Conservation (phyloP, 2,329 filamentous ascomycete genomes). For the Pseudogymnoascus sp. region DNA sequence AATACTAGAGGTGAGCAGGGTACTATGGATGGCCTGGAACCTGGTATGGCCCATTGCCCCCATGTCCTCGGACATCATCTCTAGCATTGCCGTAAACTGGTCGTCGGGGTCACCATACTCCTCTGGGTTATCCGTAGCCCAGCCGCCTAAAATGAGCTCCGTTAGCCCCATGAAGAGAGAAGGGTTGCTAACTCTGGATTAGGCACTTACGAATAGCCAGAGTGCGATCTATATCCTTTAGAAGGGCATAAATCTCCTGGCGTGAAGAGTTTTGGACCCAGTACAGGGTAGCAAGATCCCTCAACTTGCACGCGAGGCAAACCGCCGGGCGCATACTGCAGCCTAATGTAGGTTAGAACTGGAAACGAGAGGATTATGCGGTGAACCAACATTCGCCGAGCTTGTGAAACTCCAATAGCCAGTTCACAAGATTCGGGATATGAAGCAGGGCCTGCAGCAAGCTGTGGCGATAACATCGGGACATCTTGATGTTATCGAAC, state of each 20-base stretch:
- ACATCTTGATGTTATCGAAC: constrained; percentile 22
- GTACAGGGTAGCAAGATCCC: constrained; percentile 12
- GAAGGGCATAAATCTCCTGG: constrained; percentile 8
- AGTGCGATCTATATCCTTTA: constrained; percentile 13
- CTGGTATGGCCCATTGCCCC: constrained; percentile 8
- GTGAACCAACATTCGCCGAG: constrained; percentile 20
- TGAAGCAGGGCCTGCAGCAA: constrained; percentile 30
- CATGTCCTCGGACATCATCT: constrained; percentile 22
- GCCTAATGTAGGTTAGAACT: constrained; percentile 11
- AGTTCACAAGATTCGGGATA: constrained; percentile 27
- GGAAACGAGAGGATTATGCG: neutral
- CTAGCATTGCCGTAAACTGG: constrained; percentile 23
- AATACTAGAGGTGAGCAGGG: constrained; percentile 16
- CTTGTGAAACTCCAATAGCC: constrained; percentile 21
- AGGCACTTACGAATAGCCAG: constrained; percentile 14
- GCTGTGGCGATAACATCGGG: constrained; percentile 28
- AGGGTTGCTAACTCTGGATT: neutral
- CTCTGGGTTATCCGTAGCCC: constrained; percentile 15
- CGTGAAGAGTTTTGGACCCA: constrained; percentile 12
- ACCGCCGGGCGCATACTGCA: constrained; percentile 8
- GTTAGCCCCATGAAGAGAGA: neutral
- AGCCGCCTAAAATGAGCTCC: constrained; percentile 16
- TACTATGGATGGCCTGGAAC: constrained; percentile 19
- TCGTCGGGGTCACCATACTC: constrained; percentile 28
- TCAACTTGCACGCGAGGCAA: constrained; percentile 17